phyloP scores from a whole-genome alignment of 805 yeast genomes.

The Saturnispora hagleri region DNA sequence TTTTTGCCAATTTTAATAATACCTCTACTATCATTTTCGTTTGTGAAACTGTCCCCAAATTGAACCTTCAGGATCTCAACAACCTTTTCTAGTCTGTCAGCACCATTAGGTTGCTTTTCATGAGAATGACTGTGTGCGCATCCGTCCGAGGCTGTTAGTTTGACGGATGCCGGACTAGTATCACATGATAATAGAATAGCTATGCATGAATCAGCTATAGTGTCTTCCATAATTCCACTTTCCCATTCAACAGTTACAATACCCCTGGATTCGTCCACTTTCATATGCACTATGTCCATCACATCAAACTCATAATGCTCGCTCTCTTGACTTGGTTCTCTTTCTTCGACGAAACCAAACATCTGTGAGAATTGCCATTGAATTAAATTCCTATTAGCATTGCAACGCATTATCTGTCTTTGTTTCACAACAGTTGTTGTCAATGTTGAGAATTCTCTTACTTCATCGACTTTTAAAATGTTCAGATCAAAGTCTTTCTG shows the following conservation, averaged over 20 bases:
- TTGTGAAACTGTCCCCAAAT: constrained; percentile 68
- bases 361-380: constrained; percentile 89
- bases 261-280: constrained; percentile 34
- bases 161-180: constrained; percentile 91
- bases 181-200: constrained; percentile 89
- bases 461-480: constrained; percentile 73
- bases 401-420: constrained; percentile 66
- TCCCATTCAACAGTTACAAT: constrained; percentile 78
- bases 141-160: constrained; percentile 52
- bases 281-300: constrained; percentile 56
- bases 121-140: constrained; percentile 36
- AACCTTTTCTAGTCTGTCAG: not conserved
- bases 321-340: constrained; percentile 38
- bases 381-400: constrained; percentile 72
- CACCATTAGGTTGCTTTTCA: constrained; percentile 4
- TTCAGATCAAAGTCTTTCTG: constrained; percentile 86
- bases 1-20: constrained; percentile 63
- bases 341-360: constrained; percentile 77
- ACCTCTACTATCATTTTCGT: constrained; percentile 39
- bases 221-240: constrained; percentile 80
- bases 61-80: constrained; percentile 50
- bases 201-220: constrained; percentile 87
- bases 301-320: constrained; percentile 39
- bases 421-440: constrained; percentile 81
- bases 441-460: constrained; percentile 80